A percentile compares a stretch with the other conserved stretches of the same genome.
These are phyloP conservation scores for Termitomyces sp. DNA, from an alignment of 768 basidiomycete species.

Conservation along the genomic window DNA sequence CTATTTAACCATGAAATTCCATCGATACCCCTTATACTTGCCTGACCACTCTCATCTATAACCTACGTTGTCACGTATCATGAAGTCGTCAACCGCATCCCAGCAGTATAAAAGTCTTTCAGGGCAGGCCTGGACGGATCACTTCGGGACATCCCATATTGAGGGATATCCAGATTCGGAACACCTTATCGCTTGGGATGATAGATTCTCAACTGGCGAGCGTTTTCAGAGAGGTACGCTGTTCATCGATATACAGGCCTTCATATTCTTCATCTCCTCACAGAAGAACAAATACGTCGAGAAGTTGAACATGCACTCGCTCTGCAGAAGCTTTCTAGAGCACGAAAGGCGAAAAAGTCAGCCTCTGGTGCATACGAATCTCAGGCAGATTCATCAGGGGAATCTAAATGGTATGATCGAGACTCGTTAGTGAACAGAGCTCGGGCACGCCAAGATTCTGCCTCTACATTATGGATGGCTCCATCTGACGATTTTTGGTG, in stretches of 20 bases:
- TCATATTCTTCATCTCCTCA: not conserved
- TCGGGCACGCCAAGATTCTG: not conserved
- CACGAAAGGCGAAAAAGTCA: slow-evolving; percentile 1
- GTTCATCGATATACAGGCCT: not conserved
- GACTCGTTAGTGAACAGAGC: not conserved
- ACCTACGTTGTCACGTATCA: not conserved
- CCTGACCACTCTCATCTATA: not conserved
- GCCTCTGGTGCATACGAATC: not conserved
- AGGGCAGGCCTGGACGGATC: not conserved
- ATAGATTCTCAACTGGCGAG: not conserved
- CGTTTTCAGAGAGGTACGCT: slow-evolving; percentile 2
- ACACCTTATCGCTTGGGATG: slow-evolving; percentile 5
- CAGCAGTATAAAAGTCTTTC: not conserved
- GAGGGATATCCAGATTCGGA: slow-evolving; percentile 1
- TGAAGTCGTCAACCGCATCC: not conserved
- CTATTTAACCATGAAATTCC: not conserved
- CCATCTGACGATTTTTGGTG: not conserved
- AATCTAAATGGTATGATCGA: not conserved
- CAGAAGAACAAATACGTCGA: slow-evolving; percentile 5
- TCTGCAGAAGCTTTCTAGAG: slow-evolving; percentile 3
- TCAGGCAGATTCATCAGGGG: not conserved
- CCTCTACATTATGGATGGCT: not conserved
- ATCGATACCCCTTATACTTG: not conserved
- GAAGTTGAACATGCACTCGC: slow-evolving; percentile 7
- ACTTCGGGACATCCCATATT: not conserved